Percentiles rank a stretch among this genome's conserved stretches.
Conservation (phyloP, 805 yeast species). For the Metschnikowia corniflorae region DNA sequence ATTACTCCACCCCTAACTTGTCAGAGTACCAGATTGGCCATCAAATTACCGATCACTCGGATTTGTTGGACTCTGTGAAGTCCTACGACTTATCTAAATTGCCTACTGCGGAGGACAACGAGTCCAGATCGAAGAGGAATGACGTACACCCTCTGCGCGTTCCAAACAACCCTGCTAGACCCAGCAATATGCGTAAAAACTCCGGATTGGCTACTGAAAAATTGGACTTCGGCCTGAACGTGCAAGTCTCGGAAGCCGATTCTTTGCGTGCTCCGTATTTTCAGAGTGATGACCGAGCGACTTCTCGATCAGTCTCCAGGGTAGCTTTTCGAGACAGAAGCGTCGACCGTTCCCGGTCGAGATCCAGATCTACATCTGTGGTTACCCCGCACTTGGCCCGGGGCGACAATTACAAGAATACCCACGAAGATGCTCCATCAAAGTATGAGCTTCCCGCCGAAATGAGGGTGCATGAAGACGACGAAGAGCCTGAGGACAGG, state of each 20-base stretch:
- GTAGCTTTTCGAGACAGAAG: slow-evolving; percentile 13
- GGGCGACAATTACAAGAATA: slow-evolving; percentile 72
- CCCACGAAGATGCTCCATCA: slow-evolving; percentile 44
- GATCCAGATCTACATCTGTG: slow-evolving; percentile 23
- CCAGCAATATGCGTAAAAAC: slow-evolving; percentile 11
- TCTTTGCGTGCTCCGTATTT: slow-evolving; percentile 20
- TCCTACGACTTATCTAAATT: slow-evolving; percentile 31
- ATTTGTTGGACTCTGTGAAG: slow-evolving; percentile 33
- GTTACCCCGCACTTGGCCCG: slow-evolving; percentile 54
- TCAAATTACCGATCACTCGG: slow-evolving; percentile 35
- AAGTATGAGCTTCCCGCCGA: slow-evolving; percentile 43
- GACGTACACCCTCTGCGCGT: slow-evolving; percentile 10
- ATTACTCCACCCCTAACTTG: slow-evolving; percentile 42
- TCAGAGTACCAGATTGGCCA: slow-evolving; percentile 43
- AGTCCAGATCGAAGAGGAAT: slow-evolving; percentile 15
- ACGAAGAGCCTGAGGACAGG: slow-evolving; percentile 36
- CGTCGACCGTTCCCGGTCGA: slow-evolving; percentile 21
- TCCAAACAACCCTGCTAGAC: slow-evolving; percentile 3
- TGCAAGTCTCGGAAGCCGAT: slow-evolving; percentile 14
- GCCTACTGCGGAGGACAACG: slow-evolving; percentile 18
- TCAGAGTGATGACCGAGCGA: slow-evolving; percentile 16
- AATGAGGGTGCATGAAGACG: slow-evolving; percentile 22
- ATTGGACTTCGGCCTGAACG: slow-evolving; percentile 11
- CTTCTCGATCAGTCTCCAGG: slow-evolving; percentile 32
- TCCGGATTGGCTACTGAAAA: slow-evolving; percentile 11